Conservation (phyloP, 2,329 filamentous ascomycete genomes). For the Coniochaeta sp. region DNA sequence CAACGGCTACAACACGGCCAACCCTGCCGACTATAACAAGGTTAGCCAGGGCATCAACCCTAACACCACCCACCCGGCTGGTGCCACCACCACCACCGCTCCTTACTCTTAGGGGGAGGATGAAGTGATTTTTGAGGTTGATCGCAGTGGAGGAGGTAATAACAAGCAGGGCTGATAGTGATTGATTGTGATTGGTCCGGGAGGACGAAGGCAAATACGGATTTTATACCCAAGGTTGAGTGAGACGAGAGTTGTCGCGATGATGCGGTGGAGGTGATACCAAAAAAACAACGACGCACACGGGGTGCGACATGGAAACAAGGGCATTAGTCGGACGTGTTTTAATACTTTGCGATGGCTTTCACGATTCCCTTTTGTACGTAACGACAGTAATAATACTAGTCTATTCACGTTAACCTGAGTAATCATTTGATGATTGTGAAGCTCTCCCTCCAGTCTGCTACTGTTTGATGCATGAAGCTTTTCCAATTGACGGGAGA, state of each 20-base stretch:
- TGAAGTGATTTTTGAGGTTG: neutral
- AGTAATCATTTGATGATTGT: too few relatives aligned
- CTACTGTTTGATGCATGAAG: too few relatives aligned
- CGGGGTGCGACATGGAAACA: neutral
- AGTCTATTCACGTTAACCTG: neutral
- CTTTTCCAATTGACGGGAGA: too few relatives aligned
- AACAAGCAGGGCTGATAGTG: neutral
- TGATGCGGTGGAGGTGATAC: neutral
- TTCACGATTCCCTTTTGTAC: neutral
- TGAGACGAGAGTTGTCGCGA: neutral
- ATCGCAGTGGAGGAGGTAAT: neutral
- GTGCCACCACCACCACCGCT: neutral
- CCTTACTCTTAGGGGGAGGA: slow-evolving; percentile 1
- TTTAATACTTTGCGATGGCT: neutral
- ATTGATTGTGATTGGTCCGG: neutral
- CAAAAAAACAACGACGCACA: neutral
- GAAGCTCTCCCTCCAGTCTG: too few relatives aligned
- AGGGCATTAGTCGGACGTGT: neutral
- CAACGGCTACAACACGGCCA: neutral
- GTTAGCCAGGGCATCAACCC: neutral
- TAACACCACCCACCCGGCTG: neutral
- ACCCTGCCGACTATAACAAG: neutral
- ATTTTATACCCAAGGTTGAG: neutral
- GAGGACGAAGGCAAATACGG: neutral
- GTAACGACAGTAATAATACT: neutral